These are phyloP conservation scores for Anastatica hierochuntica DNA, from an alignment of 345 rosid species.

Conservation along the genomic window DNA sequence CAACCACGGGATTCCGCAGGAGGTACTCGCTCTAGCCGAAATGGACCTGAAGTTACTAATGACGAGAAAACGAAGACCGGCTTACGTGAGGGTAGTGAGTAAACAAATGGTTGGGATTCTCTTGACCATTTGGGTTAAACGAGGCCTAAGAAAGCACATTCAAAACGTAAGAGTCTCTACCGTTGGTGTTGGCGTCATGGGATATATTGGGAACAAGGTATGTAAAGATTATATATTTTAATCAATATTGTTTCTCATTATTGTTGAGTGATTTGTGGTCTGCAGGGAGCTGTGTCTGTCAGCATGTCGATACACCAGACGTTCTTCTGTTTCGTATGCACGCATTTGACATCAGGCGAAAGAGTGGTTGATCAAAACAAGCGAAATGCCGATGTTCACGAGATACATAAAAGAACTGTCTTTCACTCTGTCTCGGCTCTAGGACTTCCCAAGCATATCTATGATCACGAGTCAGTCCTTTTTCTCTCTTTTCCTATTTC, in stretches of 20 bases:
- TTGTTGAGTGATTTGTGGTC: not conserved
- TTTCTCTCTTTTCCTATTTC: not conserved
- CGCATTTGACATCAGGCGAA: slow-evolving; percentile 90
- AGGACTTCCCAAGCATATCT: slow-evolving; percentile 59
- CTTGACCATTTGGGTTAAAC: slow-evolving; percentile 81
- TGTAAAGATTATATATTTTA: not conserved
- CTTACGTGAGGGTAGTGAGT: slow-evolving; percentile 77
- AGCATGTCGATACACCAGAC: slow-evolving; percentile 95
- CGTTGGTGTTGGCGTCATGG: slow-evolving; percentile 94
- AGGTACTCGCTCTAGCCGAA: slow-evolving; percentile 38
- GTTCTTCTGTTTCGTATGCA: slow-evolving; percentile 62
- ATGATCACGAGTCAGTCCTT: slow-evolving; percentile 84
- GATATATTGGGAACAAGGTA: slow-evolving; percentile 97
- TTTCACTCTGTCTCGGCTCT: slow-evolving; percentile 51
- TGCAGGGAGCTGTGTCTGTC: slow-evolving; percentile 93
- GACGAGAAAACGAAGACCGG: slow-evolving; percentile 59
- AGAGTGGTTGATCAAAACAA: slow-evolving; percentile 84
- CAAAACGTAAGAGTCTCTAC: slow-evolving; percentile 77
- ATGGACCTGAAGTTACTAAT: slow-evolving; percentile 55
- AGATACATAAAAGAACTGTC: slow-evolving; percentile 70
- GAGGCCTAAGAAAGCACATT: slow-evolving; percentile 69
- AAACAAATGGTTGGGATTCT: slow-evolving; percentile 95
- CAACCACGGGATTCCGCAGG: slow-evolving; percentile 34
- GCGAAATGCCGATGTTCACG: slow-evolving; percentile 82
- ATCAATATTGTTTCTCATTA: no score